Conservation (phyloP, 495 filamentous ascomycete genomes). For the Jackrogersella minutella region DNA sequence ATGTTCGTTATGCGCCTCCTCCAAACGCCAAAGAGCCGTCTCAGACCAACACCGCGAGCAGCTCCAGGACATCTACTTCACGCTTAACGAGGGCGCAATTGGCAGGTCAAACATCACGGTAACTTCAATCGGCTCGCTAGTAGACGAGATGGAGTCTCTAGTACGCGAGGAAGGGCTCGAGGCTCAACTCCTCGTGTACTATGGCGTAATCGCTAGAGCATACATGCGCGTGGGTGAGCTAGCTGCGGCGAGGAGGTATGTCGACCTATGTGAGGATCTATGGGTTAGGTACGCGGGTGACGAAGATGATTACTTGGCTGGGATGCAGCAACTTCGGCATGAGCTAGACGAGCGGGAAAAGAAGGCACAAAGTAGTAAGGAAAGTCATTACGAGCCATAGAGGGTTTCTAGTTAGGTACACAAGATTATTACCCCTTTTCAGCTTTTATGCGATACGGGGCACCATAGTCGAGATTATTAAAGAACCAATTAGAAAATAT, state of each 20-base stretch:
- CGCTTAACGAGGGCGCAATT: slow-evolving; percentile 28
- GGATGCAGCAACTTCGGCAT: slow-evolving; percentile 42
- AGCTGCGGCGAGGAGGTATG: slow-evolving; percentile 36
- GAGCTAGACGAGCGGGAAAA: slow-evolving; percentile 32
- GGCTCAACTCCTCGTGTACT: slow-evolving; percentile 47
- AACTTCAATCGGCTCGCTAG: slow-evolving; percentile 25
- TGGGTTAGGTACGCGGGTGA: slow-evolving; percentile 50
- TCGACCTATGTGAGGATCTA: slow-evolving; percentile 39
- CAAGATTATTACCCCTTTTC: too few relatives aligned
- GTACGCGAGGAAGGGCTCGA: slow-evolving; percentile 43
- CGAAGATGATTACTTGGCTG: slow-evolving; percentile 44
- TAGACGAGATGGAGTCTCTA: slow-evolving; percentile 39
- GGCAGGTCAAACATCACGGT: slow-evolving; percentile 10
- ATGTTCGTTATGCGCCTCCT: slow-evolving; percentile 44
- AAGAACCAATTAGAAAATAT: too few relatives aligned
- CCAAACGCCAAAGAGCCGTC: slow-evolving; percentile 6
- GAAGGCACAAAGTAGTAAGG: neutral
- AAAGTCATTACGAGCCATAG: too few relatives aligned
- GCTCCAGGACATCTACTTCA: slow-evolving; percentile 42
- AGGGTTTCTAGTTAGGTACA: too few relatives aligned
- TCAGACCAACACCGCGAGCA: slow-evolving; percentile 43
- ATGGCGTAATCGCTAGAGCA: slow-evolving; percentile 42
- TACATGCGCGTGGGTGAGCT: slow-evolving; percentile 42
- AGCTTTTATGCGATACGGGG: too few relatives aligned
- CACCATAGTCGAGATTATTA: too few relatives aligned